These are phyloP conservation scores for Citeromyces matritensis DNA, from an alignment of 805 yeast genomes.

Conservation along the genomic window DNA sequence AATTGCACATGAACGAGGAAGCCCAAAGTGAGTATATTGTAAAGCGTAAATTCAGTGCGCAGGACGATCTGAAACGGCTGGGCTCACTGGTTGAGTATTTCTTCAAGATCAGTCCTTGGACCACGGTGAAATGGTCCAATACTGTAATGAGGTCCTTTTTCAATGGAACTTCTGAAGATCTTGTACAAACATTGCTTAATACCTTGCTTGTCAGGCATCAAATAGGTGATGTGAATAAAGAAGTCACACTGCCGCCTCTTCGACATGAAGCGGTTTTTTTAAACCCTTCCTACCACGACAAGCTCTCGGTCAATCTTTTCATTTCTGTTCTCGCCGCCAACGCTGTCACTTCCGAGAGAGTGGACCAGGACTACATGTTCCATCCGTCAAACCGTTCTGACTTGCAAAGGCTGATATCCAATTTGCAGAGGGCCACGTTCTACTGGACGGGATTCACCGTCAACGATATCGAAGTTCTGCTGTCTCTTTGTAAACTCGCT, in stretches of 20 bases:
- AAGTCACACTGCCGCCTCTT: slow-evolving; percentile 41
- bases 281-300: slow-evolving; percentile 50
- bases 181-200: slow-evolving; percentile 24
- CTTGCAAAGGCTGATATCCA: slow-evolving; percentile 39
- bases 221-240: slow-evolving; percentile 34
- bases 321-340: slow-evolving; percentile 55
- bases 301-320: slow-evolving; percentile 45
- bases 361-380: slow-evolving; percentile 58
- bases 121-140: slow-evolving; percentile 28
- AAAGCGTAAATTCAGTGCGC: slow-evolving; percentile 31
- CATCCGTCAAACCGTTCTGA: slow-evolving; percentile 41
- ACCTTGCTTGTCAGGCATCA: slow-evolving; percentile 43
- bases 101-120: slow-evolving; percentile 46
- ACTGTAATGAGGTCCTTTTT: slow-evolving; percentile 33
- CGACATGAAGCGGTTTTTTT: slow-evolving; percentile 43
- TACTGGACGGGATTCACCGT: slow-evolving; percentile 64
- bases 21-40: slow-evolving; percentile 24
- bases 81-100: slow-evolving; percentile 39
- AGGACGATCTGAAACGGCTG: slow-evolving; percentile 34
- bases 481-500: slow-evolving; percentile 29
- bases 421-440: slow-evolving; percentile 52
- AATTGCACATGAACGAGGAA: slow-evolving; percentile 27
- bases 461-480: slow-evolving; percentile 37
- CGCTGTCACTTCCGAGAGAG: slow-evolving; percentile 59
- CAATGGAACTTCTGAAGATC: slow-evolving; percentile 19